phyloP scores from a whole-genome alignment of 1,284 basidiomycete species.

The Ganoderma lingzhi region DNA sequence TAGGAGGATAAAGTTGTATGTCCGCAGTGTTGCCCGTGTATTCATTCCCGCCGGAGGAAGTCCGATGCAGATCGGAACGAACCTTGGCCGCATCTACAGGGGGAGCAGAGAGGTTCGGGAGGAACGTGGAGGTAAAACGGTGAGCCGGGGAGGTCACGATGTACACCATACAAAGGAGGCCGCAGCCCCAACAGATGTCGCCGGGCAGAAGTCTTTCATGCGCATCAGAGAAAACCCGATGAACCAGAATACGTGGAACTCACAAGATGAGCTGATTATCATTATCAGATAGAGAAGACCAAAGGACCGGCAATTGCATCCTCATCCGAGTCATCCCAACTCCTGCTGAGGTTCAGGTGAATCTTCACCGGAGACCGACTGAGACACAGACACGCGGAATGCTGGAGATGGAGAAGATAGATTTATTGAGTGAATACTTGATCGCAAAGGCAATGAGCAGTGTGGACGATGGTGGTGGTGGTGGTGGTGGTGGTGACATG shows the following conservation, averaged over 20 bases:
- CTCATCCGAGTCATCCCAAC: not conserved
- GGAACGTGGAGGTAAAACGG: not conserved
- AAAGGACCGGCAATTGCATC: not conserved
- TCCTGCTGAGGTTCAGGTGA: not conserved
- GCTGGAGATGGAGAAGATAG: not conserved
- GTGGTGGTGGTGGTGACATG: not conserved
- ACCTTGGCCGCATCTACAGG: not conserved
- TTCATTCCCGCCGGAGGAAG: not conserved
- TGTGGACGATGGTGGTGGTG: not conserved
- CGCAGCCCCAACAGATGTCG: not conserved
- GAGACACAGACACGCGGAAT: not conserved
- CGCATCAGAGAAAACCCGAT: not conserved
- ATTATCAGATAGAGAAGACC: not conserved
- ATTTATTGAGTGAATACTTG: not conserved
- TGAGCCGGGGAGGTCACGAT: not conserved
- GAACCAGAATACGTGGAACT: not conserved
- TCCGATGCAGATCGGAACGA: slow-evolving; percentile 7
- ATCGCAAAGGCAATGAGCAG: not conserved
- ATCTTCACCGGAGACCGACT: not conserved
- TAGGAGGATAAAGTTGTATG: not conserved
- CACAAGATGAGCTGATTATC: not conserved
- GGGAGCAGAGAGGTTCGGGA: not conserved
- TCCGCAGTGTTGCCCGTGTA: not conserved
- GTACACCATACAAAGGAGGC: not conserved
- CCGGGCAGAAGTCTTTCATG: not conserved